Evolutionary conservation across 2,329 filamentous ascomycete species (phyloP), one percentile per base, ranked within the genome.

Genomic region (Chaetomium sp.): DNA sequence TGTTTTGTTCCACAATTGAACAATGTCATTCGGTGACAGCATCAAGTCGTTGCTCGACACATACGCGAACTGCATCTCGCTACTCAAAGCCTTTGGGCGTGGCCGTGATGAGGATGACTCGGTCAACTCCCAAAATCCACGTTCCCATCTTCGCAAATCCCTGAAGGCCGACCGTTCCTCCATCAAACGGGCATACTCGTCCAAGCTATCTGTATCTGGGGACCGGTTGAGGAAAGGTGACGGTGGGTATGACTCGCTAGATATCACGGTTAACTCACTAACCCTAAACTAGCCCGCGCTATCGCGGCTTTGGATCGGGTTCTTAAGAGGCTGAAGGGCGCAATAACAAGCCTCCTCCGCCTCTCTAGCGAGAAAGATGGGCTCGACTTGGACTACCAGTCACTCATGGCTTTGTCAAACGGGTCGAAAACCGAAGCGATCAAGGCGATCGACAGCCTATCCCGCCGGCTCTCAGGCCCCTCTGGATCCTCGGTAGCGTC

Each of bases 391-490:
- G 80, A 83, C 72, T 83, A 81, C 65, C 75, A 77, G 29, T 80
- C 80, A 2, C 75, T 85, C 31, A 73, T 79, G 65, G 76, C 78
- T 6, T 70, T 85, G 31, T 85, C 82, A 3, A 80, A 79, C 64
- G 72, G 78, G 3, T 83, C 82, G 0, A 76, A 82, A 29, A 65
- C 76, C n/a, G 80, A 83, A 57, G 81, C 82, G 1, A 77, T 85
- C 65, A 75, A 76, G 62, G 76, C 82, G 8, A 84, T 85, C 61
- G 77, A 82, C 58, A 76, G 77, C 19, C 74, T 85, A 29, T 83
- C 82, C 1, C 73, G 68, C 29, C 70, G 76, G 3, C 65, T 76
- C 25, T 66, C 67, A n/a, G 68, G 69, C 60, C 65, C 71, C 47
- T 70, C 74, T 25, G 61, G 70, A 10, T 63, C 67, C 27, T 72